Evolutionary conservation across 106 monocot genomes (phyloP).

Genomic region (Dendrobium nobile): DNA sequence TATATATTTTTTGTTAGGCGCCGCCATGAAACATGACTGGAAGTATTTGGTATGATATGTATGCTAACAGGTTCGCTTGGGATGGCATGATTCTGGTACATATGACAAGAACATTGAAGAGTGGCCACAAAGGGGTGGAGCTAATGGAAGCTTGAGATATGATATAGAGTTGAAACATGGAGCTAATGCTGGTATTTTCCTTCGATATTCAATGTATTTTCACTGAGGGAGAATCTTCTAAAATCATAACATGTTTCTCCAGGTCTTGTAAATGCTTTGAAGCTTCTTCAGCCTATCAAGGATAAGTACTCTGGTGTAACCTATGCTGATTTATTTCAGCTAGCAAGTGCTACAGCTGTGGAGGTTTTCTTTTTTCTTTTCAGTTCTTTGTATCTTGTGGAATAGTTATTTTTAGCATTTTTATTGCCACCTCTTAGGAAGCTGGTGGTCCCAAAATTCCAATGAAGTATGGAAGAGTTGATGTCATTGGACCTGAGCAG

Average conservation of each 20-base stretch:
- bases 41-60: slow-evolving; percentile 3
- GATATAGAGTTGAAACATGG: slow-evolving; percentile 84
- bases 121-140: slow-evolving; percentile 89
- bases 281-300: slow-evolving; percentile 89
- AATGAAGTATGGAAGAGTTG: slow-evolving; percentile 72
- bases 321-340: slow-evolving; percentile 93
- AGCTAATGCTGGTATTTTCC: slow-evolving; percentile 77
- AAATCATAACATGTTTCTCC: slow-evolving; percentile 13
- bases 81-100: slow-evolving; percentile 98
- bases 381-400: slow-evolving; percentile 2
- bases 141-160: slow-evolving; percentile 91
- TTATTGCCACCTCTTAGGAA: slow-evolving; percentile 32
- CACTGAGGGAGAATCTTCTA: not conserved
- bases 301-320: slow-evolving; percentile 84
- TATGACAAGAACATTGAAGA: slow-evolving; percentile 94
- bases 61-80: slow-evolving; percentile 64
- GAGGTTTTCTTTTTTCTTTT: slow-evolving; percentile 41
- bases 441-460: slow-evolving; percentile 77
- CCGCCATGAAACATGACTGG: not conserved
- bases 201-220: not conserved
- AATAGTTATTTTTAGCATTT: not conserved
- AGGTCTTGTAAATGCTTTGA: slow-evolving; percentile 94
- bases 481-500: slow-evolving; percentile 50
- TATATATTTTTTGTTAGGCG: not conserved
- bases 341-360: slow-evolving; percentile 94